phyloP scores from a whole-genome alignment of 345 rosid species.

The Populus pruinosa region DNA sequence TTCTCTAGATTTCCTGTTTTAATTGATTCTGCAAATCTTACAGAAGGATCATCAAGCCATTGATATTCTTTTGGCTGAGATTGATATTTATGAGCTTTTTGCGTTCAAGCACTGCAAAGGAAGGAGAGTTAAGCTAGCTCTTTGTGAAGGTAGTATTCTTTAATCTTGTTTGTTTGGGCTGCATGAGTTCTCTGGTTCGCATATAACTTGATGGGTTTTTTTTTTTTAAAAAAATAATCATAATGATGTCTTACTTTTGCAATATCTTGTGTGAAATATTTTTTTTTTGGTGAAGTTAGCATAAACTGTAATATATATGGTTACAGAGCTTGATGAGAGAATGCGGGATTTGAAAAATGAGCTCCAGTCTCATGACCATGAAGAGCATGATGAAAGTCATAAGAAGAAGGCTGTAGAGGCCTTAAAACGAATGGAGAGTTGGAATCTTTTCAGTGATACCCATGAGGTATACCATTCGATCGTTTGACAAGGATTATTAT shows the following conservation, averaged over 20 bases:
- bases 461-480: constrained; percentile 53
- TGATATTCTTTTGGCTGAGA: constrained; percentile 94
- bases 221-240: background rate
- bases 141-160: constrained; percentile 72
- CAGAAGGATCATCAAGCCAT: constrained; percentile 99
- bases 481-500: constrained; percentile 1
- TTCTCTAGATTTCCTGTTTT: constrained; percentile 12
- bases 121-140: constrained; percentile 89
- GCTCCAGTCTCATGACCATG: constrained; percentile 89
- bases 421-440: constrained; percentile 80
- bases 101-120: constrained; percentile 98
- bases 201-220: background rate
- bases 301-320: constrained; percentile 4
- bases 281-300: background rate
- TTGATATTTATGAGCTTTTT: constrained; percentile 96
- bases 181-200: background rate
- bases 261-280: background rate
- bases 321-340: constrained; percentile 92
- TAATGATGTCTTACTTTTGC: background rate
- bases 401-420: constrained; percentile 81
- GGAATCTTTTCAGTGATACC: constrained; percentile 89
- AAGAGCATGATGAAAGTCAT: constrained; percentile 77
- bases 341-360: constrained; percentile 90
- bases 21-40: constrained; percentile 16
- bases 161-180: background rate